These are phyloP conservation scores for Amauroascus niger DNA, from an alignment of 2,329 filamentous ascomycete genomes.

Conservation along the genomic window DNA sequence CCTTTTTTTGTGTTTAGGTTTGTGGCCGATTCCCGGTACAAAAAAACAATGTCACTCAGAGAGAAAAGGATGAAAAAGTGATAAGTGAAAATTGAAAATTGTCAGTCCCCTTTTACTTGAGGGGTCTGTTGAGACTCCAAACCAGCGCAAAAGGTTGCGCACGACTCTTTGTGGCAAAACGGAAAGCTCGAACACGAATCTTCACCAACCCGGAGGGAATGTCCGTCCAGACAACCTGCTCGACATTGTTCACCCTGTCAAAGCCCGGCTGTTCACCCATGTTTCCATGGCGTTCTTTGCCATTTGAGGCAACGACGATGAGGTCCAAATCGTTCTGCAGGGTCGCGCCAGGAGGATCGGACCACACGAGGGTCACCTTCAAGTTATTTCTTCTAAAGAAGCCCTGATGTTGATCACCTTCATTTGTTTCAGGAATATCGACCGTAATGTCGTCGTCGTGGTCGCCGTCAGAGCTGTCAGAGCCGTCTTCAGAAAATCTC, in stretches of 20 bases:
- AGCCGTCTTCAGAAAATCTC: background rate
- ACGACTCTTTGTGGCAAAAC: constrained; percentile 7
- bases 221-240: constrained; percentile 19
- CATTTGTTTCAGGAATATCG: constrained; percentile 3
- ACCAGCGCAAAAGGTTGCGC: constrained; percentile 16
- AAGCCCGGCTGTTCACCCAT: constrained; percentile 14
- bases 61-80: background rate
- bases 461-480: background rate
- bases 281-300: constrained; percentile 19
- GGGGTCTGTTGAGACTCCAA: constrained; percentile 15
- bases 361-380: constrained; percentile 20
- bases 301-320: constrained; percentile 14
- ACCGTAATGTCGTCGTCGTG: constrained; percentile 10
- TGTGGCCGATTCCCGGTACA: background rate
- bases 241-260: constrained; percentile 20
- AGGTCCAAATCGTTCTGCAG: constrained; percentile 21
- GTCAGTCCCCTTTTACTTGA: constrained; percentile 6
- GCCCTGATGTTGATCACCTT: background rate
- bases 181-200: constrained; percentile 10
- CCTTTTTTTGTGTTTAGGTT: background rate
- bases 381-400: constrained; percentile 5
- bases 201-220: constrained; percentile 10
- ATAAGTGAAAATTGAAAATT: background rate
- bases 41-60: background rate
- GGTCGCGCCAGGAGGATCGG: constrained; percentile 15